Conservation (phyloP, 495 filamentous ascomycete species). For the Penicillium dipodomyicola region DNA sequence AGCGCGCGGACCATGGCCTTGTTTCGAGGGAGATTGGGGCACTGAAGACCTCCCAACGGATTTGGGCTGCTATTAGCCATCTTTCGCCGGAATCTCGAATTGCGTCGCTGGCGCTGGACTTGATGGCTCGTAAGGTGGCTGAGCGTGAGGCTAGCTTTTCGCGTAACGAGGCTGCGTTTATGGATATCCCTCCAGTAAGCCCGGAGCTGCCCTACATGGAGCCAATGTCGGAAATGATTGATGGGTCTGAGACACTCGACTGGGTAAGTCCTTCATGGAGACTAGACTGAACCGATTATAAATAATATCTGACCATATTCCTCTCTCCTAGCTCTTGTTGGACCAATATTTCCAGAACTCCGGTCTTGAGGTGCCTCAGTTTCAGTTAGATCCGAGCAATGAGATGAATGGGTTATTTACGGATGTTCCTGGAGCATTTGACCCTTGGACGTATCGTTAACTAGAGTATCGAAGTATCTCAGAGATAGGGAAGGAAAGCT, state of each 20-base stretch:
- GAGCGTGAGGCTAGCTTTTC: not conserved
- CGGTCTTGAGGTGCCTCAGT: not conserved
- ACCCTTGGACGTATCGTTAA: not conserved
- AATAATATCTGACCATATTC: not conserved
- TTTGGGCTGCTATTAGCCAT: conserved; percentile 21
- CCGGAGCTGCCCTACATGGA: conserved; percentile 24
- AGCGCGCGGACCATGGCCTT: not conserved
- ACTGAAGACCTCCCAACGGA: conserved; percentile 38
- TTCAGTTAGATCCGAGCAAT: not conserved
- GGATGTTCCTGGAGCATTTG: not conserved
- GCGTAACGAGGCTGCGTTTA: not conserved
- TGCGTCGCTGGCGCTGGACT: conserved; percentile 18
- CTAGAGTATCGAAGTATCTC: not conserved
- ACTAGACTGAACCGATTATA: not conserved
- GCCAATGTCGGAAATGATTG: conserved; percentile 35
- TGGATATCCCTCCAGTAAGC: not conserved
- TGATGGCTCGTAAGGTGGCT: conserved; percentile 28
- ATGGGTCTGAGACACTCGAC: conserved; percentile 32
- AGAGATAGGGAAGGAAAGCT: not conserved
- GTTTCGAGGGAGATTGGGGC: conserved; percentile 17
- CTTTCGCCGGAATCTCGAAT: conserved; percentile 15
- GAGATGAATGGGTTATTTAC: not conserved
- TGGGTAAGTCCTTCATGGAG: conserved; percentile 31
- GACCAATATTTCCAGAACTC: conserved; percentile 14
- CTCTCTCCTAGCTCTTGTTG: conserved; percentile 5